phyloP scores from a whole-genome alignment of 2,329 filamentous ascomycete species.

The Xylariaceae sp. region DNA sequence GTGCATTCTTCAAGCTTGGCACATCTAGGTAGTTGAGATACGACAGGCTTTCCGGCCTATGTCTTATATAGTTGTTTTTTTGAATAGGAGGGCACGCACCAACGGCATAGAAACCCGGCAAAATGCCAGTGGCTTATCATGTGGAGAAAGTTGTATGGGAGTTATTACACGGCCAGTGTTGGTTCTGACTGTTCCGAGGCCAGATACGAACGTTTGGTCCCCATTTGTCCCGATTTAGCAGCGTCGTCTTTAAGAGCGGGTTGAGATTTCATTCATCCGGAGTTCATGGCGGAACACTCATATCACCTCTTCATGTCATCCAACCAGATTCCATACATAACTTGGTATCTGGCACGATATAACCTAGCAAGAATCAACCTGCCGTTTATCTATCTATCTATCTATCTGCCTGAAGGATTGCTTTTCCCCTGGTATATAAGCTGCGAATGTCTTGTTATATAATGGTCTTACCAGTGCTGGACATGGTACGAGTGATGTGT shows the following conservation, averaged over 20 bases:
- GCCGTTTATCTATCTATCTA: too few species aligned
- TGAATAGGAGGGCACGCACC: background rate
- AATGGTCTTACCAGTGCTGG: too few species aligned
- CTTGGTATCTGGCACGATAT: too few species aligned
- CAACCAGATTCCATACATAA: too few species aligned
- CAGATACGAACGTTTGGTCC: background rate
- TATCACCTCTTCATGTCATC: too few species aligned
- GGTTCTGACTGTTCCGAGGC: background rate
- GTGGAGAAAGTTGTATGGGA: background rate
- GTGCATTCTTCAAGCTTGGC: background rate
- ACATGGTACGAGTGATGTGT: too few species aligned
- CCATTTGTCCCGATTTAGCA: background rate
- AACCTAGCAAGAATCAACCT: too few species aligned
- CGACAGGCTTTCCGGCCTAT: background rate
- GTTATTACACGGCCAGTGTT: background rate
- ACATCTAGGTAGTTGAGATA: background rate
- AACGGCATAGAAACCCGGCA: background rate
- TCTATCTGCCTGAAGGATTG: too few species aligned
- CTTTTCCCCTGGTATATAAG: too few species aligned
- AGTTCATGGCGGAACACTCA: too few species aligned
- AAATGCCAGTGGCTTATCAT: background rate
- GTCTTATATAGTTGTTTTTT: background rate
- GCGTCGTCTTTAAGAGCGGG: background rate
- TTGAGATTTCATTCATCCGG: too few species aligned
- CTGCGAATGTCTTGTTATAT: too few species aligned